A percentile compares a stretch with the other conserved stretches of the same genome.
Evolutionary conservation across 164 flowering plant genomes (phyloP).

Genomic region (Stephania cephalantha): DNA sequence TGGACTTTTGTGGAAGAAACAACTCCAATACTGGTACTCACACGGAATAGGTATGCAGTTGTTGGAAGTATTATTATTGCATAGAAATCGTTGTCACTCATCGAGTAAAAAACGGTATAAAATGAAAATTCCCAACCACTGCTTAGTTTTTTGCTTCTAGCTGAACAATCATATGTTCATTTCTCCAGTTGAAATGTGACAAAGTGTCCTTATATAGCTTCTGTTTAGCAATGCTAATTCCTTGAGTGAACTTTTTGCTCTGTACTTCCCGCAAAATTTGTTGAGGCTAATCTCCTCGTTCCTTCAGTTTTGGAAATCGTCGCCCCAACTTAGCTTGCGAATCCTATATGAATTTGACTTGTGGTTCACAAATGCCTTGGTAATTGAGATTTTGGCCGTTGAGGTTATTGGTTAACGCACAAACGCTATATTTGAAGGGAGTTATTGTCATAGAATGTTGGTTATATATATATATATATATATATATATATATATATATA

Average conservation of each 20-base stretch:
- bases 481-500: no score
- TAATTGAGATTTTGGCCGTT: no score
- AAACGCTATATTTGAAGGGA: no score
- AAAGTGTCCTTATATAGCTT: background rate
- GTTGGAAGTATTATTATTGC: background rate
- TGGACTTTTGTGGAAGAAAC: conserved; percentile 64
- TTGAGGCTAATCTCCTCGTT: background rate
- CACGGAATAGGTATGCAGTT: conserved; percentile 76
- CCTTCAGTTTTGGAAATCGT: no score
- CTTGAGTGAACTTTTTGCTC: background rate
- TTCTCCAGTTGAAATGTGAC: background rate
- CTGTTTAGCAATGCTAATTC: background rate
- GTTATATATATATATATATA: no score
- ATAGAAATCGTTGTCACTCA: background rate
- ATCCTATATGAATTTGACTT: no score
- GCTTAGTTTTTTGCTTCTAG: background rate
- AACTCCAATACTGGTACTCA: conserved; percentile 59
- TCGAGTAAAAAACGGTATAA: background rate
- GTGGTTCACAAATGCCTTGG: no score
- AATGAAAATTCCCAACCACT: background rate
- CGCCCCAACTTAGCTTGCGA: no score
- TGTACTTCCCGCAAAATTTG: background rate
- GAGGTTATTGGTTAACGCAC: no score
- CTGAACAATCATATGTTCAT: background rate
- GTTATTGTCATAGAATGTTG: no score